phyloP scores from a whole-genome alignment of 148 eudicot genomes.

The Agrostemma githago region DNA sequence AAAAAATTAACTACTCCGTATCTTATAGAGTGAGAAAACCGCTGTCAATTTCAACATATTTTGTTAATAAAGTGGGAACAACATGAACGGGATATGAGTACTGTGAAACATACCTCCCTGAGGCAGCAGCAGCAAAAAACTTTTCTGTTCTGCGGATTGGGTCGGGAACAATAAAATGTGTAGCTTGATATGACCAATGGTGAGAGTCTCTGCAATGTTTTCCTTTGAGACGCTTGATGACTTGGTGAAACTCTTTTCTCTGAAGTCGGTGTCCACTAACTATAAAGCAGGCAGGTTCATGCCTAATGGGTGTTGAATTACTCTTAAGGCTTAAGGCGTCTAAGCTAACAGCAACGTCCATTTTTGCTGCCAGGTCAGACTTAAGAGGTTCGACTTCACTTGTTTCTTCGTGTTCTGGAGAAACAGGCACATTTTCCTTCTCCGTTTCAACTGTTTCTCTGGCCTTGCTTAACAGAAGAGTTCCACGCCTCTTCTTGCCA shows the following conservation, averaged over 20 bases:
- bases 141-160: slow-evolving; percentile 89
- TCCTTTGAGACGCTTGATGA: slow-evolving; percentile 74
- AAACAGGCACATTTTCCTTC: slow-evolving; percentile 47
- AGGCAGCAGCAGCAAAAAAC: slow-evolving; percentile 96
- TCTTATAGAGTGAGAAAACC: background rate
- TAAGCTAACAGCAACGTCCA: slow-evolving; percentile 20
- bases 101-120: slow-evolving; percentile 60
- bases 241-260: slow-evolving; percentile 80
- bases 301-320: slow-evolving; percentile 10
- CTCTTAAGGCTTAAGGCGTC: slow-evolving; percentile 1
- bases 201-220: slow-evolving; percentile 89
- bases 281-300: slow-evolving; percentile 63
- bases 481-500: slow-evolving; percentile 28
- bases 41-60: background rate
- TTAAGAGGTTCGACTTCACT: slow-evolving; percentile 30
- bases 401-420: slow-evolving; percentile 11
- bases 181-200: slow-evolving; percentile 95
- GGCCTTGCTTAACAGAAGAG: slow-evolving; percentile 25
- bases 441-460: slow-evolving; percentile 34
- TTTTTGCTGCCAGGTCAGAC: slow-evolving; percentile 20
- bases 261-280: slow-evolving; percentile 86
- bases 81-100: background rate
- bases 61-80: background rate
- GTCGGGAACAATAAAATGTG: slow-evolving; percentile 86
- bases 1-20: background rate